These are phyloP conservation scores for Dacryopinax spathularia DNA, from an alignment of 768 basidiomycete genomes.

Conservation along the genomic window DNA sequence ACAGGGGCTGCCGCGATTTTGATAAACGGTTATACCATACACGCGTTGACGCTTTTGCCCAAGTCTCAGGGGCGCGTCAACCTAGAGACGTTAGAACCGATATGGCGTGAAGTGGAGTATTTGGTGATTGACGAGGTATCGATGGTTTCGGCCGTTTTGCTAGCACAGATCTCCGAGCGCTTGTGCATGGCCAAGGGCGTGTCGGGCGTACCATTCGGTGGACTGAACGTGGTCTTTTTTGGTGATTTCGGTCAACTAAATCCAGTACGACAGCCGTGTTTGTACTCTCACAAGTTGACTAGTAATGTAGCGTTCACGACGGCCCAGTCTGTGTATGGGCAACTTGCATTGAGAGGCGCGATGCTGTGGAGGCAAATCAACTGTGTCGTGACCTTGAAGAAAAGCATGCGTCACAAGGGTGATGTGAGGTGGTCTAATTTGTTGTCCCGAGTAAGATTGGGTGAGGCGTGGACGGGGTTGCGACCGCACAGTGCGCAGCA, in stretches of 20 bases:
- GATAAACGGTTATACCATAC: neutral
- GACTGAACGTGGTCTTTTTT: neutral
- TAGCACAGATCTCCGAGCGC: neutral
- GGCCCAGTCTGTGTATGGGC: neutral
- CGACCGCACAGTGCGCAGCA: neutral
- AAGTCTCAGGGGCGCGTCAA: neutral
- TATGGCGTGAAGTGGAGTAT: neutral
- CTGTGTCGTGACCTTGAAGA: neutral
- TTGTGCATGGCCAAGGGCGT: neutral
- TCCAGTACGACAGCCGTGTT: neutral
- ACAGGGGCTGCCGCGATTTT: neutral
- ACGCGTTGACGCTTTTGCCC: neutral
- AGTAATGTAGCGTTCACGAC: neutral
- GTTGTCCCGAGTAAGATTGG: neutral
- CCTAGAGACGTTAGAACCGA: neutral
- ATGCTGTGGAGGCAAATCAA: neutral
- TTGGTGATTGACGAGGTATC: neutral
- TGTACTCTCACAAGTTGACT: neutral
- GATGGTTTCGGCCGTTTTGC: neutral
- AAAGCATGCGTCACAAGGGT: neutral
- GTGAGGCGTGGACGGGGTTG: neutral
- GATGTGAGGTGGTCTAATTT: neutral
- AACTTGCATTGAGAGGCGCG: neutral
- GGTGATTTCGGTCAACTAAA: neutral
- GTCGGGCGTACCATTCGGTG: neutral